phyloP scores from a whole-genome alignment of 2,329 filamentous ascomycete genomes.

The Aspergillus hiratsukae region DNA sequence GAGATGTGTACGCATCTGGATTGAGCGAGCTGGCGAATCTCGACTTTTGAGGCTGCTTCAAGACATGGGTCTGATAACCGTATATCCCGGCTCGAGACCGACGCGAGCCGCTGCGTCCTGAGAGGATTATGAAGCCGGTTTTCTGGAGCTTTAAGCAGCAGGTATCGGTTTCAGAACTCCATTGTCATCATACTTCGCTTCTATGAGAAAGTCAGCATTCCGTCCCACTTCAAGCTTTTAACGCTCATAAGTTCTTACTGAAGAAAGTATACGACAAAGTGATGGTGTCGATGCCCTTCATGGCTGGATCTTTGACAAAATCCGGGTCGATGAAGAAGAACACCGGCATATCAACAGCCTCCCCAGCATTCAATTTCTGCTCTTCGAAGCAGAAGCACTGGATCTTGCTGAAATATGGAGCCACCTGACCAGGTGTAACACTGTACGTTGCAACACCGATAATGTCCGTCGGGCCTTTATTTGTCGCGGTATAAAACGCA shows the following conservation, averaged over 20 bases:
- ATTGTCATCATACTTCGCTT: slow-evolving; percentile 80
- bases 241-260: slow-evolving; percentile 56
- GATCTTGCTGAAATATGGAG: slow-evolving; percentile 98
- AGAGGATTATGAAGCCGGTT: neutral
- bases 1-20: neutral
- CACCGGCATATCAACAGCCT: slow-evolving; percentile 98
- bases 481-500: slow-evolving; percentile 96
- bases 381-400: slow-evolving; percentile 99
- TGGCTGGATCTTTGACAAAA: slow-evolving; percentile 83
- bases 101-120: neutral
- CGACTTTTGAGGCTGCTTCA: neutral
- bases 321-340: slow-evolving; percentile 99
- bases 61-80: neutral
- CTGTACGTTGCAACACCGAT: slow-evolving; percentile 98
- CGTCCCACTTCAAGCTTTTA: neutral
- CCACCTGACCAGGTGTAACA: slow-evolving; percentile 91
- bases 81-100: neutral
- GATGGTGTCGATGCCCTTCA: slow-evolving; percentile 91
- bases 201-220: slow-evolving; percentile 46
- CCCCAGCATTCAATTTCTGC: slow-evolving; percentile 87
- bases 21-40: neutral
- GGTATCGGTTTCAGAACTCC: slow-evolving; percentile 61
- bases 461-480: slow-evolving; percentile 84
- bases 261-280: slow-evolving; percentile 98
- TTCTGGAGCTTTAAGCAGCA: slow-evolving; percentile 10